Percentiles rank a stretch among this genome's conserved stretches.
Conservation (phyloP, 2,329 filamentous ascomycete genomes). For the Fusarium tuaranense region DNA sequence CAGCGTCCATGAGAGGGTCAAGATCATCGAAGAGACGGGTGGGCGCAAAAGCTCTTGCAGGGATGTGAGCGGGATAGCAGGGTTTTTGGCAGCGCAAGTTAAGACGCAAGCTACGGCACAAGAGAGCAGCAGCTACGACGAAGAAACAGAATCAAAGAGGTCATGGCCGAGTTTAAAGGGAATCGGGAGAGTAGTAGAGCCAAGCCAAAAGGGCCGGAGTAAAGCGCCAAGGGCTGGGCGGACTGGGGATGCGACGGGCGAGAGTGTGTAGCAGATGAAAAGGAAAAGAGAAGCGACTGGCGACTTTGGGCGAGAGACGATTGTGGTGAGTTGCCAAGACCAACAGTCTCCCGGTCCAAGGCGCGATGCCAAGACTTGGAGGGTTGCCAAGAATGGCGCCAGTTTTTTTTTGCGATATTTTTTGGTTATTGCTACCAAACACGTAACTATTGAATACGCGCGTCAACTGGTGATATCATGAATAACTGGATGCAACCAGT, state of each 20-base stretch:
- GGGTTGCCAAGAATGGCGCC: constrained; percentile 20
- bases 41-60: neutral
- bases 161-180: constrained; percentile 23
- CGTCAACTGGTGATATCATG: neutral
- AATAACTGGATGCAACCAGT: neutral
- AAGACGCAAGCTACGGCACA: neutral
- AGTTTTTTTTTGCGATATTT: constrained; percentile 7
- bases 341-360: constrained; percentile 11
- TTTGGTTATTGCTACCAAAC: neutral
- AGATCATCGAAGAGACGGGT: constrained; percentile 23
- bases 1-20: constrained; percentile 26
- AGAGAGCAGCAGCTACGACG: neutral
- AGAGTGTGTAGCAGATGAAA: neutral
- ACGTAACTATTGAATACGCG: neutral
- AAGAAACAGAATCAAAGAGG: constrained; percentile 17
- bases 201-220: constrained; percentile 17
- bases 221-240: constrained; percentile 42
- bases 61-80: neutral
- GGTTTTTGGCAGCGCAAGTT: neutral
- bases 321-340: constrained; percentile 36
- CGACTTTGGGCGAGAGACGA: constrained; percentile 1
- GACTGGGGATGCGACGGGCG: constrained; percentile 9
- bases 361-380: constrained; percentile 32
- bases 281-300: neutral
- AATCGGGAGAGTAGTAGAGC: constrained; percentile 4